Evolutionary conservation across 352 stramenopile species (phyloP).

Genomic region (Blastocystis sp.): DNA sequence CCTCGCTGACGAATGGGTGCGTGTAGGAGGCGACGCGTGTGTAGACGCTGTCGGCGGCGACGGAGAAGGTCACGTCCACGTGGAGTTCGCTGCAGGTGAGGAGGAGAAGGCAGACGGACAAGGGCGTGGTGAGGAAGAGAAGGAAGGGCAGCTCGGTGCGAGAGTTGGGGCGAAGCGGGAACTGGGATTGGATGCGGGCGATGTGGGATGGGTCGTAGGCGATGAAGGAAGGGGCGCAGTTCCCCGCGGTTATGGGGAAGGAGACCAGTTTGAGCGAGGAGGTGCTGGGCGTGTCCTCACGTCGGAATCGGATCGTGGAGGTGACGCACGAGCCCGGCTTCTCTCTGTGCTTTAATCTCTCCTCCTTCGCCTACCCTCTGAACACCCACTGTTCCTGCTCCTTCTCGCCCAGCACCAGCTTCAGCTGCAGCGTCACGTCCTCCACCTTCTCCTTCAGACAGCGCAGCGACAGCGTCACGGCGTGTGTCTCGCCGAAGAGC

Average conservation of each 20-base stretch:
- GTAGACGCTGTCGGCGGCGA: neutral
- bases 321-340: conserved; percentile 36
- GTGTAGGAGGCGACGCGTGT: conserved; percentile 16
- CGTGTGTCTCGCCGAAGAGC: neutral
- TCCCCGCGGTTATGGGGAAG: neutral
- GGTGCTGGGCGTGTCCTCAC: neutral
- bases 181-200: neutral
- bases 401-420: conserved; percentile 14
- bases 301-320: neutral
- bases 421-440: conserved; percentile 28
- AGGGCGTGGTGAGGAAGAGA: neutral
- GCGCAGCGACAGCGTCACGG: conserved; percentile 6
- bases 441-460: conserved; percentile 17
- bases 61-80: conserved; percentile 3
- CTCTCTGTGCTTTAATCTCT: neutral
- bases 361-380: neutral
- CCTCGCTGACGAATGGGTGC: neutral
- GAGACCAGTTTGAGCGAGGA: neutral
- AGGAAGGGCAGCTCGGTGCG: neutral
- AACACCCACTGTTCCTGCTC: neutral
- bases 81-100: neutral
- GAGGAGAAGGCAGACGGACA: neutral
- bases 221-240: neutral
- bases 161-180: neutral
- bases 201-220: neutral